Evolutionary conservation across 2,329 filamentous ascomycete species (phyloP), one percentile per base, ranked within the genome.

Genomic region (Diplodia sapinea): DNA sequence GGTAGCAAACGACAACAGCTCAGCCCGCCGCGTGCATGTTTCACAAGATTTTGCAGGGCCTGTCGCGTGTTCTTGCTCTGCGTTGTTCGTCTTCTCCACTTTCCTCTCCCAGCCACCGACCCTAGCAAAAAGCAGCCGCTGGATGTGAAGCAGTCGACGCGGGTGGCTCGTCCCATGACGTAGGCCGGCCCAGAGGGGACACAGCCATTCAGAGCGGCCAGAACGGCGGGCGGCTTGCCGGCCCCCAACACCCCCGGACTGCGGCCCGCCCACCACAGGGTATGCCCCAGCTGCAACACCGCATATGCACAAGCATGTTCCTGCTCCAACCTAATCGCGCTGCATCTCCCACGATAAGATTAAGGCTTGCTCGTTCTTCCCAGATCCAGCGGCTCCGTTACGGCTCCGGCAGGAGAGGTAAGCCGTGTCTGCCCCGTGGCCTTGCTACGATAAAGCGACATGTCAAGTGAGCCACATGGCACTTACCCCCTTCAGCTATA

Each of bases 51-150:
- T 43, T 59, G 15, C 36, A 13, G 23, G 33, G 26, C 40, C 40
- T 33, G 57, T 23, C 26, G 57, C 40, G 38, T 23, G n/a, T 43
- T 20, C 15, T 62, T 29, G 40, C 36, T 51, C 59, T 63, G 59
- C 36, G 59, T 40, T 63, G 59, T 63, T 26, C 43, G 43, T 12
- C 47, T 51, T 63, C 59, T 63, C 59, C 59, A 63, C 59, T 63
- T 49, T 38, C 43, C 43, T 12, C 23, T n/a, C 40, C 59, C 59
- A 63, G 59, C 59, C 59, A 51, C 59, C 47, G n/a, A 49, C 40
- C 20, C 26, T n/a, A 47, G 56, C 20, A 13, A 11, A n/a, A 47
- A 47, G n/a, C n/a, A 20, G 20, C 43, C 26, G 33, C 50, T 29
- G 29, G 50, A 52, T 2, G 50, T 51, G 20, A 52, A 5, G 20